These are phyloP conservation scores for Chlorella ohadii DNA, from an alignment of 139 green algal genomes.

Conservation along the genomic window DNA sequence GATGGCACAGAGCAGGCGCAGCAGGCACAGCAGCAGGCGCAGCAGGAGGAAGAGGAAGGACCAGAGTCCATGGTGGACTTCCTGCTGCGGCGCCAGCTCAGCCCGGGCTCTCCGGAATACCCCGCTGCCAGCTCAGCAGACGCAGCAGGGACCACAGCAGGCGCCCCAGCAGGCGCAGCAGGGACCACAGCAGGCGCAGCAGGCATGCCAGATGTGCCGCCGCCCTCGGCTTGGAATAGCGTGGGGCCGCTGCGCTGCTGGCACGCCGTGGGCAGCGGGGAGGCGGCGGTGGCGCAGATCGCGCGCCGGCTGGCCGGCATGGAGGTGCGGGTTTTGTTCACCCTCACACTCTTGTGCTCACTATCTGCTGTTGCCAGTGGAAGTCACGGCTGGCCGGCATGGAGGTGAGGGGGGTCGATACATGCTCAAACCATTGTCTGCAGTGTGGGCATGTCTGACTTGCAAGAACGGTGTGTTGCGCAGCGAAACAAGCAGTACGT, in stretches of 20 bases:
- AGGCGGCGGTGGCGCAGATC: neutral
- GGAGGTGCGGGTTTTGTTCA: neutral
- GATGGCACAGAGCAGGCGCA: neutral
- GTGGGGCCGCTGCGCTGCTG: slow-evolving; percentile 3
- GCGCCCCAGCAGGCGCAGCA: neutral
- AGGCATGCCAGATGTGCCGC: neutral
- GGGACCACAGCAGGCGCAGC: neutral
- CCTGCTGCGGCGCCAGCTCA: neutral
- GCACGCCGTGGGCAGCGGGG: neutral
- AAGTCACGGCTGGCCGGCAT: too few species aligned
- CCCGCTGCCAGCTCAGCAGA: neutral
- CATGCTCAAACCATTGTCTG: too few species aligned
- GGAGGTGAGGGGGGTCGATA: too few species aligned
- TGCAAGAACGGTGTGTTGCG: too few species aligned
- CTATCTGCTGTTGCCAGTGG: too few species aligned
- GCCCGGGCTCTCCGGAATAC: too few species aligned
- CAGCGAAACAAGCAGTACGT: too few species aligned
- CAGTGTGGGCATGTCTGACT: too few species aligned
- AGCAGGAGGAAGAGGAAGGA: neutral
- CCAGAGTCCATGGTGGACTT: slow-evolving; percentile 18
- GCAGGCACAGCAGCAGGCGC: neutral
- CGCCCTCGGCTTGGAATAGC: too few species aligned
- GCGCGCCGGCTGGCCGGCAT: neutral
- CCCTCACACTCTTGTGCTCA: too few species aligned
- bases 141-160: neutral